These are phyloP conservation scores for Septoria petroselini DNA, from an alignment of 2,329 filamentous ascomycete genomes.

Conservation along the genomic window DNA sequence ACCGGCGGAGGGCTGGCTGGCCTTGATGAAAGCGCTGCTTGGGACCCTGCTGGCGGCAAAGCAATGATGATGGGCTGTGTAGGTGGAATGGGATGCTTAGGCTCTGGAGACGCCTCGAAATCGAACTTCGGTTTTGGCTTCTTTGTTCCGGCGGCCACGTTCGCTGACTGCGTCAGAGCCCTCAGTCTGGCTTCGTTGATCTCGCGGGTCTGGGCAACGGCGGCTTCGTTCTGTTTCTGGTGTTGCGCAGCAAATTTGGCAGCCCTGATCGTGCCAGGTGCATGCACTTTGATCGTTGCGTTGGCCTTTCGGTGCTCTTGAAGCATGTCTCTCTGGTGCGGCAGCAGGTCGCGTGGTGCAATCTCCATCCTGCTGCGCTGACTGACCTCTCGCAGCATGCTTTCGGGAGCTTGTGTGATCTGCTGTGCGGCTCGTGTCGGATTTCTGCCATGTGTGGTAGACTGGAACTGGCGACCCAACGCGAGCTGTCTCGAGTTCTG, in stretches of 20 bases:
- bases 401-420: slow-evolving; percentile 22
- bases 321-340: slow-evolving; percentile 21
- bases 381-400: slow-evolving; percentile 22
- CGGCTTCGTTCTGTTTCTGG: slow-evolving; percentile 18
- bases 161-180: slow-evolving; percentile 18
- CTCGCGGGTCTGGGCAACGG: slow-evolving; percentile 17
- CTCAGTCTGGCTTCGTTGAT: slow-evolving; percentile 24
- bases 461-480: slow-evolving; percentile 17
- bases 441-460: slow-evolving; percentile 1
- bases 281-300: slow-evolving; percentile 15
- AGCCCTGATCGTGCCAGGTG: slow-evolving; percentile 10
- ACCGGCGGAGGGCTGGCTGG: slow-evolving; percentile 21
- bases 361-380: slow-evolving; percentile 15
- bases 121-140: slow-evolving; percentile 17
- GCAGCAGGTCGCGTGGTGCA: slow-evolving; percentile 24
- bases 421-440: slow-evolving; percentile 18
- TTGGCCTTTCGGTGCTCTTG: slow-evolving; percentile 16
- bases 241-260: slow-evolving; percentile 13
- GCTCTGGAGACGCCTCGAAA: slow-evolving; percentile 14
- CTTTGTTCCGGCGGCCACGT: slow-evolving; percentile 3
- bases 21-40: slow-evolving; percentile 3
- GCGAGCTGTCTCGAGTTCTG: slow-evolving; percentile 17
- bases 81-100: slow-evolving; percentile 5
- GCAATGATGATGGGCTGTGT: slow-evolving; percentile 1
- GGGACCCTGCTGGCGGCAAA: slow-evolving; percentile 3